Evolutionary conservation across 1,284 basidiomycete genomes (phyloP), one percentile per base, ranked within the genome.

Genomic region (Apiotrichum brassicae): DNA sequence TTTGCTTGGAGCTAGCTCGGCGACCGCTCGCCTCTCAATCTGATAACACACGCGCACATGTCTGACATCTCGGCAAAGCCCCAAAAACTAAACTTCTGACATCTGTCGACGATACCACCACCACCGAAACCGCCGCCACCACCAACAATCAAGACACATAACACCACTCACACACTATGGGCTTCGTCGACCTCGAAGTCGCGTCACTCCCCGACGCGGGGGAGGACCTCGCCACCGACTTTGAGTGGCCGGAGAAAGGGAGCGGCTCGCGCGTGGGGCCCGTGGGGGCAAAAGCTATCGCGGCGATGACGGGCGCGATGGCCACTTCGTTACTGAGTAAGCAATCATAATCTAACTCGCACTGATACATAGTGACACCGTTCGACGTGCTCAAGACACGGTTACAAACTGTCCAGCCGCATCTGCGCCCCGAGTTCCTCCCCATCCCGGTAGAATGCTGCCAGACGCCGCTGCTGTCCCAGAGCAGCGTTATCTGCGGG

Each of bases 371-470:
- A 75, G 73, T 75, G 73, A 74, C 73, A 2, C 73, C 73, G 1
- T 75, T 75, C 43, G 73, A 75, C 51, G 73, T 75, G 12, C 63
- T 75, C 46, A 75, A 75, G 48, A 75, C 73, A 6, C 58, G 73
- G 23, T 49, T 75, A 24, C 73, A 75, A 48, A 73, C 73, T 3
- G 64, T 68, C 3, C 66, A 59, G 52, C 72, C 73, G 1, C 53
- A 56, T 26, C 54, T 61, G 28, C 54, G 48, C 1, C 49, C 49
- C 8, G 41, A 51, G 23, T 54, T 30, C 37, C 34, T 52, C 3
- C 56, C 57, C 18, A 46, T 50, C 37, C 48, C 57, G 1, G 48
- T 51, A 1, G 63, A 66, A 32, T 71, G 68, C 46, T 71, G 68
- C 54, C 68, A 71, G 38, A 68, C 65, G 0, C 59, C 67, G 11